A percentile compares a stretch with the other conserved stretches of the same genome.
phyloP scores from a whole-genome alignment of 371 early-diverging fungal species.

The Syncephalis fuscata region DNA sequence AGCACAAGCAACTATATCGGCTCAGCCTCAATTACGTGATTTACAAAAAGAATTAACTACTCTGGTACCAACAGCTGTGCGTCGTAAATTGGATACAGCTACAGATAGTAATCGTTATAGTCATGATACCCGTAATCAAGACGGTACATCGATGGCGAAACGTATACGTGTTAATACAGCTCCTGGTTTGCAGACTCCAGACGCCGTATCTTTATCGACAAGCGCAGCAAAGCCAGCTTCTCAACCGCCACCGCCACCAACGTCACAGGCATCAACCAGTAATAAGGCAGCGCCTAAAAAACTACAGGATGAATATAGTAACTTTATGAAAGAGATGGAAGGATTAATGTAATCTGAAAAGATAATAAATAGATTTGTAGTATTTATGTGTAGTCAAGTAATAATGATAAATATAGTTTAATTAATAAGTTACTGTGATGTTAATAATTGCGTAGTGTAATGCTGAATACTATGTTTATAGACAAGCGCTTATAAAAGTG shows the following conservation, averaged over 20 bases:
- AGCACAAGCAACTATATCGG: constrained; percentile 12
- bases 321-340: constrained; percentile 15
- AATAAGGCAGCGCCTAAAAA: constrained; percentile 1
- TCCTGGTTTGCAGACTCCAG: too few species aligned
- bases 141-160: not conserved
- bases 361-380: not conserved
- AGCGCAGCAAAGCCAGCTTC: too few species aligned
- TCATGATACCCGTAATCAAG: not conserved
- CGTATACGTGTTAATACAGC: too few species aligned
- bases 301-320: constrained; percentile 10
- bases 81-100: constrained; percentile 7
- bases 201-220: too few species aligned
- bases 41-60: constrained; percentile 18
- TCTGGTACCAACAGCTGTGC: constrained; percentile 13
- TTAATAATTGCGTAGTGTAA: too few species aligned
- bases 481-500: too few species aligned
- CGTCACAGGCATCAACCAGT: too few species aligned
- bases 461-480: too few species aligned
- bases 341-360: constrained; percentile 7
- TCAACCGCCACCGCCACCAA: too few species aligned
- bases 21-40: constrained; percentile 18
- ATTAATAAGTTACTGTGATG: too few species aligned
- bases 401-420: too few species aligned
- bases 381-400: not conserved
- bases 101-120: too few species aligned